Evolutionary conservation across 768 basidiomycete species (phyloP).

Genomic region (Candolleomyces aberdarensis): DNA sequence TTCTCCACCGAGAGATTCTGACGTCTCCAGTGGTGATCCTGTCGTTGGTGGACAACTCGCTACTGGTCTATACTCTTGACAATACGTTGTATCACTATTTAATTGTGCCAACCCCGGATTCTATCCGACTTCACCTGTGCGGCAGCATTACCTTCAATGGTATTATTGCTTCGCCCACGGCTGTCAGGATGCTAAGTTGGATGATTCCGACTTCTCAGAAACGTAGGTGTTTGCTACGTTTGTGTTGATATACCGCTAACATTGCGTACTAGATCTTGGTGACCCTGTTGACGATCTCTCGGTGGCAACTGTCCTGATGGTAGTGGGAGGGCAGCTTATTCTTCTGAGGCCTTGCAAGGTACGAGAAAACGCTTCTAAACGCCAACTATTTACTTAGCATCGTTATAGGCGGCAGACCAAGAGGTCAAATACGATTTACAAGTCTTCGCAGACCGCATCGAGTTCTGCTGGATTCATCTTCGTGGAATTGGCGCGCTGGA

Average conservation of each 20-base stretch:
- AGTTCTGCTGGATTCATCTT: slow-evolving; percentile 98
- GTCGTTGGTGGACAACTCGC: slow-evolving; percentile 90
- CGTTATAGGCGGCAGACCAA: slow-evolving; percentile 64
- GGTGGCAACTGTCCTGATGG: slow-evolving; percentile 93
- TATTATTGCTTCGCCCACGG: slow-evolving; percentile 77
- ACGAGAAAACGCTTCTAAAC: slow-evolving; percentile 11
- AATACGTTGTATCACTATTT: slow-evolving; percentile 93
- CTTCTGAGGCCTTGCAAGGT: slow-evolving; percentile 88
- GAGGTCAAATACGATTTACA: slow-evolving; percentile 98
- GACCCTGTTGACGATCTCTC: slow-evolving; percentile 92
- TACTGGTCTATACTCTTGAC: slow-evolving; percentile 91
- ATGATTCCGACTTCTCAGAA: slow-evolving; percentile 93
- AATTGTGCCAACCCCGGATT: slow-evolving; percentile 78
- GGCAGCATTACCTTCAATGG: slow-evolving; percentile 94
- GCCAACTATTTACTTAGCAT: background rate
- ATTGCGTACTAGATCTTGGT: slow-evolving; percentile 67
- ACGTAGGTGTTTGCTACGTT: slow-evolving; percentile 48
- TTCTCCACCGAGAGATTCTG: slow-evolving; percentile 78
- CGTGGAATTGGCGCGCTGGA: slow-evolving; percentile 90
- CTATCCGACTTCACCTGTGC: slow-evolving; percentile 84
- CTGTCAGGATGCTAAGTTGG: slow-evolving; percentile 93
- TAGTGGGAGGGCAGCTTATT: slow-evolving; percentile 89
- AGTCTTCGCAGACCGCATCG: slow-evolving; percentile 93
- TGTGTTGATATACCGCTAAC: slow-evolving; percentile 9
- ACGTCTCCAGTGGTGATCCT: slow-evolving; percentile 79